A percentile compares a stretch with the other conserved stretches of the same genome.
Evolutionary conservation across 495 filamentous ascomycete species (phyloP).

Genomic region (Astrothelium macrocarpum): DNA sequence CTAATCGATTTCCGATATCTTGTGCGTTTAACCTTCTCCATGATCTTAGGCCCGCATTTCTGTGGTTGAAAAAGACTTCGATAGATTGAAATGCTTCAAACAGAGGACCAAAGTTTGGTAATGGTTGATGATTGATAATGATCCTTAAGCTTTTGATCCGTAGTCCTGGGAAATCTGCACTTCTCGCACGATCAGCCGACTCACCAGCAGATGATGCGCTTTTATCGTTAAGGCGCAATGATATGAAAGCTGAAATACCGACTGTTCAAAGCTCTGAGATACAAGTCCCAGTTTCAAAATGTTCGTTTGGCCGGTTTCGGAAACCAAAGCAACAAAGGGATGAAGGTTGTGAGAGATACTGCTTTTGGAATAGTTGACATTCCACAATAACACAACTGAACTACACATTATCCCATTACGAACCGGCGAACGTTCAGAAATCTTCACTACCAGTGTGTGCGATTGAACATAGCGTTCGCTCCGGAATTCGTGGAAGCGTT

Average conservation of each 20-base stretch:
- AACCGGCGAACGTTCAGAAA: no score
- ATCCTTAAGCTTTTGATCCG: neutral
- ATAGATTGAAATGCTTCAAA: neutral
- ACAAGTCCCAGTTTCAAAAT: no score
- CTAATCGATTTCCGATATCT: neutral
- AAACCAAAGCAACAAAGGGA: neutral
- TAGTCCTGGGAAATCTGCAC: no score
- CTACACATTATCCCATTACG: no score
- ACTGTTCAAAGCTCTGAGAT: no score
- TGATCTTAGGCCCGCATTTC: neutral
- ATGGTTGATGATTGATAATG: neutral
- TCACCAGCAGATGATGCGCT: no score
- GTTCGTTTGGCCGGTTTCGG: neutral
- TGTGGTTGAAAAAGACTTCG: neutral
- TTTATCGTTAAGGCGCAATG: no score
- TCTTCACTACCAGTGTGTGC: no score
- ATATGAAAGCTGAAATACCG: no score
- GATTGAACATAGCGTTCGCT: no score
- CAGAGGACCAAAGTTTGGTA: neutral
- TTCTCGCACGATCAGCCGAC: no score
- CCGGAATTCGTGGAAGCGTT: no score
- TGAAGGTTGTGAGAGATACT: neutral
- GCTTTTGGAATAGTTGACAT: neutral
- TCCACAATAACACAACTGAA: neutral
- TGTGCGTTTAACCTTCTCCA: neutral